phyloP scores from a whole-genome alignment of 225 moss, liverwort and hornwort genomes.

The Pseudoscleropodium purum region DNA sequence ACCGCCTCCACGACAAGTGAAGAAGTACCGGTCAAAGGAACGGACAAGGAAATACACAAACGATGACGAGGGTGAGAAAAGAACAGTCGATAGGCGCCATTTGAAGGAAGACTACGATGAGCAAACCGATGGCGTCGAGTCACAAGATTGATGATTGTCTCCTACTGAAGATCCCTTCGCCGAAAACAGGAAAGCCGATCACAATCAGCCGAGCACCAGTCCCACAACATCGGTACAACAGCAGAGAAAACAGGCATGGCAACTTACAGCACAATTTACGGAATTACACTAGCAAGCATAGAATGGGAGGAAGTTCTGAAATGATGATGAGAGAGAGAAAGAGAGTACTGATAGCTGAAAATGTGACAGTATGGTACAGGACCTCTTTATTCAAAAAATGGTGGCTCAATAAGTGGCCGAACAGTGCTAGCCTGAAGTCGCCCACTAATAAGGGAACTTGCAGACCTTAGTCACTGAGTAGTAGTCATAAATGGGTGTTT shows the following conservation, averaged over 20 bases:
- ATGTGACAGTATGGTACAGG: conserved; percentile 7
- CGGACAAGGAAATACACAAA: not conserved
- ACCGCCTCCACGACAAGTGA: not conserved
- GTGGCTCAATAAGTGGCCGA: conserved; percentile 1
- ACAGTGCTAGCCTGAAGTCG: conserved; percentile 10
- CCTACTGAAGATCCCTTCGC: not conserved
- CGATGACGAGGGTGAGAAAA: not conserved
- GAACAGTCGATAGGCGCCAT: not conserved
- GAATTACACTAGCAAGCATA: not conserved
- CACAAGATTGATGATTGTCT: not conserved
- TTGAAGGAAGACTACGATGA: conserved; percentile 6
- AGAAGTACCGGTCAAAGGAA: not conserved
- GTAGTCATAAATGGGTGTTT: not conserved
- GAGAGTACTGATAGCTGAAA: not conserved
- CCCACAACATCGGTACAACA: not conserved
- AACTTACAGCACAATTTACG: not conserved
- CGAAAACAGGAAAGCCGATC: not conserved
- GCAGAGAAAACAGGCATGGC: not conserved
- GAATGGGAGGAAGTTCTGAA: not conserved
- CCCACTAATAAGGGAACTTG: not conserved
- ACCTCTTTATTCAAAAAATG: conserved; percentile 33
- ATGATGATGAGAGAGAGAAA: not conserved
- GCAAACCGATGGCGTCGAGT: not conserved
- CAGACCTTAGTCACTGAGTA: conserved; percentile 5
- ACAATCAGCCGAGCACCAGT: not conserved